phyloP scores from a whole-genome alignment of 1,284 basidiomycete genomes.

The Cryptococcus jaspeensis region DNA sequence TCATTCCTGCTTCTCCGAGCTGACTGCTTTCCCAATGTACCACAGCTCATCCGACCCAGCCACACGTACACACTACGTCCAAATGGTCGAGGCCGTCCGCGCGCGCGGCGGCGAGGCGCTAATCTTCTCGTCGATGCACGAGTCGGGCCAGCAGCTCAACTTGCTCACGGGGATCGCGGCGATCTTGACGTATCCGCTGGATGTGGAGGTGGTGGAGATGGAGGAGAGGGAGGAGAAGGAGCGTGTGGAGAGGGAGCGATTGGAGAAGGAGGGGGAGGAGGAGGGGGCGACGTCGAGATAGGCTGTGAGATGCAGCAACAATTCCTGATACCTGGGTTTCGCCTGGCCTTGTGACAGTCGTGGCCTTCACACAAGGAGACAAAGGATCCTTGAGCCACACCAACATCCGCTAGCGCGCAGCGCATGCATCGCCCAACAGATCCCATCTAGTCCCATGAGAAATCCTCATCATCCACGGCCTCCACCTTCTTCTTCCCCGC shows the following conservation, averaged over 20 bases:
- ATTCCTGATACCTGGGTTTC: too few relatives aligned
- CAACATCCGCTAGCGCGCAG: too few relatives aligned
- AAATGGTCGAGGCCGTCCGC: constrained; percentile 83
- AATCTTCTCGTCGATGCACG: constrained; percentile 99
- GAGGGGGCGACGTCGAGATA: constrained; percentile 1
- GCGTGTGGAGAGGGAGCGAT: constrained; percentile 38
- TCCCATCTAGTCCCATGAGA: constrained; percentile 34
- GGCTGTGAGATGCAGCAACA: background rate
- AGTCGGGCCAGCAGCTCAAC: constrained; percentile 95
- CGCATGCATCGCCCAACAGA: too few relatives aligned
- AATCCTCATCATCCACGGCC: constrained; percentile 28
- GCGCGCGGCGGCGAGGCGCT: constrained; percentile 87
- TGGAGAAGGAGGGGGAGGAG: constrained; percentile 9
- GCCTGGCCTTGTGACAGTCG: too few relatives aligned
- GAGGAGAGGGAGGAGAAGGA: constrained; percentile 75
- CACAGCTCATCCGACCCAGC: constrained; percentile 69
- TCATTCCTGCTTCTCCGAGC: background rate
- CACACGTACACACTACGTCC: constrained; percentile 80
- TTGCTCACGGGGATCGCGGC: constrained; percentile 93
- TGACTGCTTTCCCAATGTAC: background rate
- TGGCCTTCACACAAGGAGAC: too few relatives aligned
- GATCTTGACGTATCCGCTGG: constrained; percentile 92
- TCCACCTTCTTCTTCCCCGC: constrained; percentile 6
- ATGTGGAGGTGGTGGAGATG: constrained; percentile 89
- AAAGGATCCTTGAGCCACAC: too few relatives aligned